Conservation (phyloP, 2,329 filamentous ascomycete species). For the Gnomoniopsis sp. region DNA sequence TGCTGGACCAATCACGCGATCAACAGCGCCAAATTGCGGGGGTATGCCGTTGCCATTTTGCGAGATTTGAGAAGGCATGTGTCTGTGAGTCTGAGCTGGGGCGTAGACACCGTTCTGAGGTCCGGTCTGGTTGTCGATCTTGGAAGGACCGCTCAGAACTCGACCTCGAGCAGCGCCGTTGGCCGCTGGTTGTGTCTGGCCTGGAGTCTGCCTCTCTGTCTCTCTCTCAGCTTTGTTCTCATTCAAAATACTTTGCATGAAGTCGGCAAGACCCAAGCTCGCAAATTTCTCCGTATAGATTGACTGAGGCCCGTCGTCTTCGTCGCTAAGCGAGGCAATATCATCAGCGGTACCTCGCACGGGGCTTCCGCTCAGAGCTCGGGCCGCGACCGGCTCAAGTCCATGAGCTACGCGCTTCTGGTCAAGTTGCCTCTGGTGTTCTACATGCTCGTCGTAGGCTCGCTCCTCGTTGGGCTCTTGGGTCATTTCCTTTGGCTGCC, state of each 20-base stretch:
- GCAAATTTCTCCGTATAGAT: constrained; percentile 6
- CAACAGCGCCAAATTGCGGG: neutral
- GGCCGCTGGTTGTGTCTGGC: neutral
- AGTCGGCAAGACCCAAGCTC: neutral
- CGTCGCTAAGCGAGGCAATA: neutral
- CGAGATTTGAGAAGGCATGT: neutral
- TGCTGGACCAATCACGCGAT: neutral
- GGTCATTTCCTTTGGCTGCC: neutral
- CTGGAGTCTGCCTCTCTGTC: neutral
- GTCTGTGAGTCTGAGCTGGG: neutral
- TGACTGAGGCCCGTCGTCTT: constrained; percentile 1
- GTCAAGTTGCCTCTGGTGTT: neutral
- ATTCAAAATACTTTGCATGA: constrained; percentile 6
- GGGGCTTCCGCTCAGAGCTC: no score
- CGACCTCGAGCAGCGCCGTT: neutral
- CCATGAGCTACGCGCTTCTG: neutral
- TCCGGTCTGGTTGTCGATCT: neutral
- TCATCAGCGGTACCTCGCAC: neutral
- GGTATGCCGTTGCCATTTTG: neutral
- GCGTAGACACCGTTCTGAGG: neutral
- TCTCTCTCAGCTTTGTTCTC: constrained; percentile 1
- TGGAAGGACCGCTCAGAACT: neutral
- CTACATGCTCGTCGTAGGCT: neutral
- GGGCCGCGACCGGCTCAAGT: neutral
- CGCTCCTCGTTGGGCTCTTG: neutral